Evolutionary conservation across 345 rosid genomes (phyloP).

Genomic region (Geranium brycei): DNA sequence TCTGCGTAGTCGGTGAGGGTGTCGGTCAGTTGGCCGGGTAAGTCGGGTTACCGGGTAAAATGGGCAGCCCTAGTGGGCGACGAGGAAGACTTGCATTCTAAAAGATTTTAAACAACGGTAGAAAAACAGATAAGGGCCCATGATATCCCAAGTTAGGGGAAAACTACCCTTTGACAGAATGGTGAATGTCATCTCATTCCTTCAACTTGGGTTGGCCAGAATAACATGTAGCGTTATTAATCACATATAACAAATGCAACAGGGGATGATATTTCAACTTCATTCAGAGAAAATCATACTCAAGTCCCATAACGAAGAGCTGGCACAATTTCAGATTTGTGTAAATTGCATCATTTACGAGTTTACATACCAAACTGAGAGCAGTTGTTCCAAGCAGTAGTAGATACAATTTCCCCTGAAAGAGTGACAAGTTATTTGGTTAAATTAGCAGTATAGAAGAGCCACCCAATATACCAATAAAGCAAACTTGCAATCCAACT

Average conservation of each 20-base stretch:
- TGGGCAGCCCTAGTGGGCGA: too few species aligned
- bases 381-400: conserved; percentile 96
- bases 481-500: too few species aligned
- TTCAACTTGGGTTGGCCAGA: not conserved
- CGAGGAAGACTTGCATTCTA: too few species aligned
- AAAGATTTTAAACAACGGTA: too few species aligned
- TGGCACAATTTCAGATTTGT: not conserved
- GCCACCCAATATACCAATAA: not conserved
- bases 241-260: not conserved
- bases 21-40: too few species aligned
- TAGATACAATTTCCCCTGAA: conserved; percentile 79
- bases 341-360: not conserved
- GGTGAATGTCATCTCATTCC: not conserved
- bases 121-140: not conserved
- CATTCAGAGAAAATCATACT: not conserved
- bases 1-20: too few species aligned
- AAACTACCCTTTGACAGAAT: not conserved
- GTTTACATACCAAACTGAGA: conserved; percentile 50
- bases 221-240: not conserved
- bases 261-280: not conserved
- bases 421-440: not conserved
- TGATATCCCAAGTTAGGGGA: not conserved
- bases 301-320: not conserved
- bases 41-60: too few species aligned
- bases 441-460: too few species aligned